phyloP scores from a whole-genome alignment of 306 rosid species.

The Ormosia emarginata region DNA sequence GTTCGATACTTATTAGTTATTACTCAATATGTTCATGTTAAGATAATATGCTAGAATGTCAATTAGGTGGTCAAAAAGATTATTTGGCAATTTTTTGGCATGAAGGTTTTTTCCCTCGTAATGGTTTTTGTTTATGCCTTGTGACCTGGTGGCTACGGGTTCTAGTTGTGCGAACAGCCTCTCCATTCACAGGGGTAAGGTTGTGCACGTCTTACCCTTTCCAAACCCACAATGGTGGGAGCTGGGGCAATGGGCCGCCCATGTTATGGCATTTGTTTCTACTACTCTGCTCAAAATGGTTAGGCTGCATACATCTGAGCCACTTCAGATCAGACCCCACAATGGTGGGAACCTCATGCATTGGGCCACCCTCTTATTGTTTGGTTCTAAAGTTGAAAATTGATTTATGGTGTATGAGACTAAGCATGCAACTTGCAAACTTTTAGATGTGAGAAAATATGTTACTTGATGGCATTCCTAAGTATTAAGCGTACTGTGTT shows the following conservation, averaged over 20 bases:
- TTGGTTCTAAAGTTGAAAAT: background rate
- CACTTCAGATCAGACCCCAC: background rate
- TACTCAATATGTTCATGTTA: background rate
- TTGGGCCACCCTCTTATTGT: background rate
- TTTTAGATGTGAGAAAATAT: conserved; percentile 1
- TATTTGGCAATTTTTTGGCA: background rate
- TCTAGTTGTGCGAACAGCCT: background rate
- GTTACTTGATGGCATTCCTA: background rate
- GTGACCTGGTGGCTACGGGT: background rate
- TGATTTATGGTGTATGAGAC: background rate
- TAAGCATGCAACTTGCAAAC: conserved; percentile 7
- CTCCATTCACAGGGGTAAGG: background rate
- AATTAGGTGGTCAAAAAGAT: background rate
- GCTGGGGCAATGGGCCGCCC: background rate
- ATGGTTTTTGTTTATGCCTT: background rate
- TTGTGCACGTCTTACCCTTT: background rate
- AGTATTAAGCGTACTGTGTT: background rate
- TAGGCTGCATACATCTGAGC: background rate
- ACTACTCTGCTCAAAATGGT: background rate
- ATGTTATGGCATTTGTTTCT: background rate
- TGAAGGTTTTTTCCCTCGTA: background rate
- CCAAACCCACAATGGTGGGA: background rate
- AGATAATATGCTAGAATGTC: conserved; percentile 14
- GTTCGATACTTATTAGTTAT: background rate
- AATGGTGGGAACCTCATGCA: background rate